Percentiles rank a stretch among this genome's conserved stretches.
phyloP scores from a whole-genome alignment of 257 asterid genomes.

The Capsicum rhomboideum region DNA sequence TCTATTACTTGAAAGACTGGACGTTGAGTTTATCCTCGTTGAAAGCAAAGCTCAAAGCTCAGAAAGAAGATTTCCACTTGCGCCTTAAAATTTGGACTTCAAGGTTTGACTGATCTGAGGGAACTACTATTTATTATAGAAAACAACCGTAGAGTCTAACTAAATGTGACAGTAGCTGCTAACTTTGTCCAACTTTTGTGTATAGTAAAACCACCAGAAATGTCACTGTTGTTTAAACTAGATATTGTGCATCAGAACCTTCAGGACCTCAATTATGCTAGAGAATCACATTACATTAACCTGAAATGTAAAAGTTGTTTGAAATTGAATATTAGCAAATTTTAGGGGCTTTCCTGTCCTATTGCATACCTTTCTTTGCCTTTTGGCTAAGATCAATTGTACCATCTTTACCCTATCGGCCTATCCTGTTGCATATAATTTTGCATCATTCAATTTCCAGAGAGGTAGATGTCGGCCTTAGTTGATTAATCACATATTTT shows the following conservation, averaged over 20 bases:
- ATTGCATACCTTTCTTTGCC: slow-evolving; percentile 19
- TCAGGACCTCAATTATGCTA: not conserved
- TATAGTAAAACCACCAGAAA: not conserved
- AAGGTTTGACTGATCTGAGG: not conserved
- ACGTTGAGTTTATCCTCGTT: not conserved
- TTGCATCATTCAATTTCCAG: not conserved
- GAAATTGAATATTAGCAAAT: not conserved
- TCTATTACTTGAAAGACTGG: not conserved
- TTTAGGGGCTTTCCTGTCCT: not conserved
- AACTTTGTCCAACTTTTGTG: not conserved
- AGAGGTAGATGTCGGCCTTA: not conserved
- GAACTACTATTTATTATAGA: not conserved
- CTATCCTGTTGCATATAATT: not conserved
- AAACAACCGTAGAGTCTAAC: not conserved
- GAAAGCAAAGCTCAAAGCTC: too few relatives aligned
- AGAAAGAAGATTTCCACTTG: not conserved
- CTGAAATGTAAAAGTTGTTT: not conserved
- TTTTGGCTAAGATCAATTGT: slow-evolving; percentile 14
- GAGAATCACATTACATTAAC: not conserved
- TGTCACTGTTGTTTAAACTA: not conserved
- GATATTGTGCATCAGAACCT: not conserved
- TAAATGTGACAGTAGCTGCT: not conserved
- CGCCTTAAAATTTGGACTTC: not conserved
- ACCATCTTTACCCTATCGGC: not conserved
- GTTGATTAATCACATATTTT: not conserved